Percentiles rank a stretch among this genome's conserved stretches.
Conservation (phyloP, 2,329 filamentous ascomycete species). For the Lizonia empirigonia region DNA sequence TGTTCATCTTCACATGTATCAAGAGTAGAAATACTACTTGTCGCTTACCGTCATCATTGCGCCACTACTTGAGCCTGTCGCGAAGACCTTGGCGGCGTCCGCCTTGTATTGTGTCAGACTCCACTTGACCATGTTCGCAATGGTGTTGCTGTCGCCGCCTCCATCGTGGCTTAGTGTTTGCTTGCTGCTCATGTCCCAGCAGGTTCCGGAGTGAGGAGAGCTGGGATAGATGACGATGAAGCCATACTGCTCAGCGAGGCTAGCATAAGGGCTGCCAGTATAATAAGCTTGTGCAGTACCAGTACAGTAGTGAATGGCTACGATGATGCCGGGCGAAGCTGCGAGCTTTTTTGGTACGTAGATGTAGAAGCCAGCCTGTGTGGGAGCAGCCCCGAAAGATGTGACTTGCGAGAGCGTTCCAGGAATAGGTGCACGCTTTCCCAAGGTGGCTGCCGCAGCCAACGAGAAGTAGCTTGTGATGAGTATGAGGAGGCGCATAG, state of each 20-base stretch:
- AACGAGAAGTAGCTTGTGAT: slow-evolving; percentile 29
- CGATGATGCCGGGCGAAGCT: slow-evolving; percentile 57
- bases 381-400: slow-evolving; percentile 54
- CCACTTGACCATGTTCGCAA: slow-evolving; percentile 66
- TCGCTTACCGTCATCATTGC: slow-evolving; percentile 60
- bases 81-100: slow-evolving; percentile 59
- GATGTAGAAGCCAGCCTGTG: slow-evolving; percentile 59
- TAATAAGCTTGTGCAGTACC: slow-evolving; percentile 59
- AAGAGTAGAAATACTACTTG: too few species aligned
- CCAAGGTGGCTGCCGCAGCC: slow-evolving; percentile 29
- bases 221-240: slow-evolving; percentile 67
- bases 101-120: slow-evolving; percentile 58
- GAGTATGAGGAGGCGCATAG: slow-evolving; percentile 32
- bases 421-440: slow-evolving; percentile 35
- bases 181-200: slow-evolving; percentile 65
- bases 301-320: slow-evolving; percentile 63
- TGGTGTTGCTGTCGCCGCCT: slow-evolving; percentile 62
- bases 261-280: slow-evolving; percentile 58
- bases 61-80: slow-evolving; percentile 60
- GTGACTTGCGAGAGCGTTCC: slow-evolving; percentile 48
- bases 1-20: not conserved
- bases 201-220: slow-evolving; percentile 58
- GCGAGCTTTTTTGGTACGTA: slow-evolving; percentile 55
- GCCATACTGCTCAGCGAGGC: slow-evolving; percentile 60
- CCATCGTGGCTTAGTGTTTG: slow-evolving; percentile 62